Evolutionary conservation across 1,139 yeast genomes (phyloP).

Genomic region (Suhomyces kunorum): DNA sequence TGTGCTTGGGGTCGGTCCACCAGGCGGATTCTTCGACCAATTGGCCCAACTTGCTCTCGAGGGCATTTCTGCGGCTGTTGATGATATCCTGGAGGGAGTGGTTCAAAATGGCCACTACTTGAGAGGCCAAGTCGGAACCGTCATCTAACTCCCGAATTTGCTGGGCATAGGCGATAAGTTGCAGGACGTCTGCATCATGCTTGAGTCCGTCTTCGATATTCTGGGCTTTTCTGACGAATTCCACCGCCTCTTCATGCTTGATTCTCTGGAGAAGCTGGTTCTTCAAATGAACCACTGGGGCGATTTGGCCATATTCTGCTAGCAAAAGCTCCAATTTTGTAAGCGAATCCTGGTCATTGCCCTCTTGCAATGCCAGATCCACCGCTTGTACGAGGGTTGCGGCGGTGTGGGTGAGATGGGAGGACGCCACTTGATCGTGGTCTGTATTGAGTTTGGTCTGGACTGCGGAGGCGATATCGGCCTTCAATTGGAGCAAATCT

Average conservation of each 20-base stretch:
- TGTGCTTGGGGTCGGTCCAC: constrained; percentile 9
- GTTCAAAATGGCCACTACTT: background rate
- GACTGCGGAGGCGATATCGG: constrained; percentile 17
- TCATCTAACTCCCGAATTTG: constrained; percentile 9
- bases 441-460: constrained; percentile 10
- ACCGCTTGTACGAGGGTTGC: constrained; percentile 10
- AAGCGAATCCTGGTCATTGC: constrained; percentile 7
- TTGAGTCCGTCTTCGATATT: constrained; percentile 8
- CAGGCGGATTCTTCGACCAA: constrained; percentile 7
- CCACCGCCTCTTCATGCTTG: constrained; percentile 1
- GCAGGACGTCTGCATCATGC: constrained; percentile 1
- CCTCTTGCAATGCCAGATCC: constrained; percentile 7
- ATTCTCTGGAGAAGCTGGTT: constrained; percentile 8
- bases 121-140: background rate
- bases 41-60: constrained; percentile 7
- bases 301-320: constrained; percentile 17
- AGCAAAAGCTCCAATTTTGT: constrained; percentile 13
- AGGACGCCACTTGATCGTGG: constrained; percentile 1
- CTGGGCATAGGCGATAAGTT: constrained; percentile 1
- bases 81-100: constrained; percentile 4
- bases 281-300: constrained; percentile 17
- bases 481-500: constrained; percentile 13
- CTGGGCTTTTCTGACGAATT: constrained; percentile 11
- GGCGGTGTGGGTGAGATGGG: background rate
- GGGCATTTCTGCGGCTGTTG: constrained; percentile 1